Base-by-base conservation (phyloP, 352 stramenopile species). In the Pythium dissimile region DNA sequence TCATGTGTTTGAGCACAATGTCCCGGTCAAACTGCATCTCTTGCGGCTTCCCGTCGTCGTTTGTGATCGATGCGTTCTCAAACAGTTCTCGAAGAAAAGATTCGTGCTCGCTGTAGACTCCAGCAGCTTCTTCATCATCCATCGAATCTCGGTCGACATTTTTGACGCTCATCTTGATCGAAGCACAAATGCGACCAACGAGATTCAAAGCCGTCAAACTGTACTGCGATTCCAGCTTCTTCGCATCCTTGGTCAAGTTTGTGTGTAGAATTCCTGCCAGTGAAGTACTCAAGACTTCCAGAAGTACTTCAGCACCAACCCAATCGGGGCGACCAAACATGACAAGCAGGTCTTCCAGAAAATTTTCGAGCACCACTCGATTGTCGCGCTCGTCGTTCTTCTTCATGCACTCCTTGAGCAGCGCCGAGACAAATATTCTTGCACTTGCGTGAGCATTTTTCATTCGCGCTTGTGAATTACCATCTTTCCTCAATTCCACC, bases 291-390 rank as follows among this genome's bases (percentile, higher is more conserved):
- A 94, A 53, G 5, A 85, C 66, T 30, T 92, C 80, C 10, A 94
- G 50, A n/a, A 95, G 35, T 20, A 86, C 57, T 62, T 95, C 82
- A 0, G 85, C 84, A 13, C 83, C 84, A 18, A 64, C 20, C 80
- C 83, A 94, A 54, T 95, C 86, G 12, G 84, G 83, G n/a, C 72
- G 78, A 16, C 73, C 66, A 64, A 94, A 88, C 75, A 95, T 88
- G 8, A 72, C 66, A 13, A 95, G 69, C 30, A 95, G 49, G 59
- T 95, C 86, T 61, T 95, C 84, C 24, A 88, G 66, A 52, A 94
- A 89, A 35, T 93, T 87, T 16, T 94, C 86, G 13, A 95, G 64
- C 15, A 88, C 64, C 41, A 86, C 65, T 20, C 84, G 81, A 62
- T 86, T 80, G 49, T 92, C 79, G 30, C 78, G 66, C 27, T 92